Conservation (phyloP, 139 green algal genomes). For the Chlorella vulgaris region DNA sequence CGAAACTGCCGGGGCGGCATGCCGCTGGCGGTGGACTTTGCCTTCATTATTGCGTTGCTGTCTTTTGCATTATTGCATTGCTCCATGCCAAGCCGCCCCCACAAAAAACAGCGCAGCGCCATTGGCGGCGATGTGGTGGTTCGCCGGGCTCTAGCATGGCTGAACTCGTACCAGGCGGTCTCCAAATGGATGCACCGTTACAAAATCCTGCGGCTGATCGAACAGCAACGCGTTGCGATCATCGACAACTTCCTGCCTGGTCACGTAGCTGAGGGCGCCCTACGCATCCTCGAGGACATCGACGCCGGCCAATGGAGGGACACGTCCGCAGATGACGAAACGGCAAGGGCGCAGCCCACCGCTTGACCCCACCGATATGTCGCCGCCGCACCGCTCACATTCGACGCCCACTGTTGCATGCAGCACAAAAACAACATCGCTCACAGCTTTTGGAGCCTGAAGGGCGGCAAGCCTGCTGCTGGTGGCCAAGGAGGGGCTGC, state of each 20-base stretch:
- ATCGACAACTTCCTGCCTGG: slow-evolving; percentile 51
- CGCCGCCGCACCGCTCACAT: background rate
- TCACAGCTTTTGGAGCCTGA: slow-evolving; percentile 11
- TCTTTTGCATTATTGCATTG: too few relatives aligned
- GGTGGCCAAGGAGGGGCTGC: background rate
- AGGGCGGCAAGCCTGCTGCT: background rate
- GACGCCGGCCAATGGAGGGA: slow-evolving; percentile 36
- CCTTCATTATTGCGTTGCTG: too few relatives aligned
- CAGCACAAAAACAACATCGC: slow-evolving; percentile 29
- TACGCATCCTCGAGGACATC: slow-evolving; percentile 31
- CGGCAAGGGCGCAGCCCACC: too few relatives aligned
- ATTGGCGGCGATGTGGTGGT: background rate
- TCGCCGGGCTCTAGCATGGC: slow-evolving; percentile 24
- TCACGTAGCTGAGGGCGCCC: slow-evolving; percentile 48
- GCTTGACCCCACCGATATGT: too few relatives aligned
- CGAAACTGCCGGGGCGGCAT: too few relatives aligned
- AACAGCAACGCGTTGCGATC: slow-evolving; percentile 31
- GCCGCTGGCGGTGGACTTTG: too few relatives aligned
- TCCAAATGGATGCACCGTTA: slow-evolving; percentile 36
- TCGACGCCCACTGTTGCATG: background rate
- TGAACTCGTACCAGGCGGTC: slow-evolving; percentile 40
- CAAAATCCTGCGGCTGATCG: slow-evolving; percentile 39
- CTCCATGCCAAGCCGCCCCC: too few relatives aligned
- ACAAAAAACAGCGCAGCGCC: background rate
- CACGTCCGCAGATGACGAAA: slow-evolving; percentile 35